Conservation (phyloP, 495 filamentous ascomycete species). For the Penicillium steckii region DNA sequence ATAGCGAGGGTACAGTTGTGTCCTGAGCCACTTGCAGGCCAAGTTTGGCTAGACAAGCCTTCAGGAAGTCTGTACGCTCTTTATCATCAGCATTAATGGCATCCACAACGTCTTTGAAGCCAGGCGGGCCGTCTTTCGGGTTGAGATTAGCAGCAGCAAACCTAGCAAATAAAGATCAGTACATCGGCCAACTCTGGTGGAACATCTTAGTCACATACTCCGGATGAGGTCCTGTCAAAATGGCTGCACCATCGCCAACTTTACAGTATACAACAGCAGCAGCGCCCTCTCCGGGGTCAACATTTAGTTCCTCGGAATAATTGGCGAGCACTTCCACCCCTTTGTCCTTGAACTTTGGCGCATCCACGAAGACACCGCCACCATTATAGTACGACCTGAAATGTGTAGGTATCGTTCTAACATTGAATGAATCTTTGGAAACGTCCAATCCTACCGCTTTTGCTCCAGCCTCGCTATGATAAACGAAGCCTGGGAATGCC, state of each 20-base stretch:
- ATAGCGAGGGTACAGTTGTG: conserved; percentile 73
- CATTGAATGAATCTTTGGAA: conserved; percentile 56
- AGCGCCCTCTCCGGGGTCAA: conserved; percentile 65
- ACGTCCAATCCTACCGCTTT: conserved; percentile 69
- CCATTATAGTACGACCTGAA: conserved; percentile 92
- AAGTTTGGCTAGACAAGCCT: conserved; percentile 79
- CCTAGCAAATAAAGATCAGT: conserved; percentile 44
- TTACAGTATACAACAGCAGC: conserved; percentile 88
- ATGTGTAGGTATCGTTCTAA: conserved; percentile 53
- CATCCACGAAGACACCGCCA: conserved; percentile 91
- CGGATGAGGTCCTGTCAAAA: conserved; percentile 89
- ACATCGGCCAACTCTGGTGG: neutral
- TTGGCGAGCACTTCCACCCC: conserved; percentile 81
- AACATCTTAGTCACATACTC: conserved; percentile 60
- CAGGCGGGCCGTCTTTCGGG: conserved; percentile 56
- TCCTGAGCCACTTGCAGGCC: conserved; percentile 73
- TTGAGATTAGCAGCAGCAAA: conserved; percentile 82
- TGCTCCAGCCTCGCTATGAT: conserved; percentile 85
- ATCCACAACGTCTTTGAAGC: conserved; percentile 67
- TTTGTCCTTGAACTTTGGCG: conserved; percentile 54
- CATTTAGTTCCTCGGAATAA: conserved; percentile 73
- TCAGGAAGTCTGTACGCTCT: conserved; percentile 71
- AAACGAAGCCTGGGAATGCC: conserved; percentile 88
- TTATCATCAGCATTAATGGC: conserved; percentile 69
- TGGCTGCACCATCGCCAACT: conserved; percentile 75